phyloP scores from a whole-genome alignment of 2,329 filamentous ascomycete genomes.

The Ophiobolus disseminans region DNA sequence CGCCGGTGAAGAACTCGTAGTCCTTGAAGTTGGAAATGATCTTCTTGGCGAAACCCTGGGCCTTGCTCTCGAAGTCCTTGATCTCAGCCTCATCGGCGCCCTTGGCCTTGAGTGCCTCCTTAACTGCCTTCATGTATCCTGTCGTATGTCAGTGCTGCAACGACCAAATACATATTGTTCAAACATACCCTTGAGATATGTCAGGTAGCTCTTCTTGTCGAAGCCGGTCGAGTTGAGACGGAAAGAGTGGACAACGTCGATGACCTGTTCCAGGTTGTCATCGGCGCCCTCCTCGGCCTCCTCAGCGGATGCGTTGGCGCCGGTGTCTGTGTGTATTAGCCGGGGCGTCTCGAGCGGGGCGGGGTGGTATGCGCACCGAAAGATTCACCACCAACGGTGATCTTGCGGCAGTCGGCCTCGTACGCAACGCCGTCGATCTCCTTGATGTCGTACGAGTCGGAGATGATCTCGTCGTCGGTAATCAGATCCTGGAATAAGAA shows the following conservation, averaged over 20 bases:
- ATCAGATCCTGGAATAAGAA: conserved; percentile 79
- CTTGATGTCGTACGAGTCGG: conserved; percentile 89
- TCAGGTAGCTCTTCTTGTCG: conserved; percentile 86
- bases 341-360: conserved; percentile 9
- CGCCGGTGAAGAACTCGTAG: conserved; percentile 92
- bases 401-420: conserved; percentile 92
- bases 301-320: conserved; percentile 97
- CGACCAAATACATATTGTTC: not conserved
- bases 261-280: conserved; percentile 75
- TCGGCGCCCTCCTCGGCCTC: conserved; percentile 79
- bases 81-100: conserved; percentile 69
- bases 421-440: conserved; percentile 80
- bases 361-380: conserved; percentile 64
- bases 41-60: conserved; percentile 79
- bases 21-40: conserved; percentile 89
- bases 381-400: conserved; percentile 75
- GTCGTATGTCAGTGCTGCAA: conserved; percentile 10
- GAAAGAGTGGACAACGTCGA: conserved; percentile 94
- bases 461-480: conserved; percentile 93
- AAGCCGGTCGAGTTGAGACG: conserved; percentile 78
- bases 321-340: conserved; percentile 67
- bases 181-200: conserved; percentile 79
- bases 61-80: conserved; percentile 80
- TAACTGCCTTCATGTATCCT: conserved; percentile 94
- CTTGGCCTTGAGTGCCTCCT: conserved; percentile 72